phyloP scores from a whole-genome alignment of 768 basidiomycete genomes.

The Harrya chromipes region DNA sequence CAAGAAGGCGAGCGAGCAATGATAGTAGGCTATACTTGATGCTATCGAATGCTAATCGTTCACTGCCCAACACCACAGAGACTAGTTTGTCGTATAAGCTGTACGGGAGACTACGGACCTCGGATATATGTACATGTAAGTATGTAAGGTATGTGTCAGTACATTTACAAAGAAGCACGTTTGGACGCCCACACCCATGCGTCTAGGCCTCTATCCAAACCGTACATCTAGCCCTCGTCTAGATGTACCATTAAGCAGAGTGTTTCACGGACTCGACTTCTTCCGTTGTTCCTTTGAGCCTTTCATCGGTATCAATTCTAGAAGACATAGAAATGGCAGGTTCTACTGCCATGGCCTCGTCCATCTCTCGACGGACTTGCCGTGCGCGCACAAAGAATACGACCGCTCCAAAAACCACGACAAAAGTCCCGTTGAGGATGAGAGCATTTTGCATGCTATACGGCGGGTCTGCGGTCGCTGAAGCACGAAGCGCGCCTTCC shows the following conservation, averaged over 20 bases:
- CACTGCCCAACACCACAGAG: not conserved
- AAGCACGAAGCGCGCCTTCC: slow-evolving; percentile 65
- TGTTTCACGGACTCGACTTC: not conserved
- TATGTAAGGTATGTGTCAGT: no score
- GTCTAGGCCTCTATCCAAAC: not conserved
- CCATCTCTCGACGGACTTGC: slow-evolving; percentile 60
- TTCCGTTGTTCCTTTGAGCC: not conserved
- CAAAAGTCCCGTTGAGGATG: slow-evolving; percentile 60
- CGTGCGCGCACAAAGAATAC: slow-evolving; percentile 56
- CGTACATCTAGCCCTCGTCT: not conserved
- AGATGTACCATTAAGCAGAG: not conserved
- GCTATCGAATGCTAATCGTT: not conserved
- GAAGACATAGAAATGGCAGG: not conserved
- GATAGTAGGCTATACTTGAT: not conserved
- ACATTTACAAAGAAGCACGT: no score
- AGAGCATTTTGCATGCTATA: slow-evolving; percentile 67
- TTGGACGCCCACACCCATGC: not conserved
- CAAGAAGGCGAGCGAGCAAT: slow-evolving; percentile 38
- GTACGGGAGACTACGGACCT: no score
- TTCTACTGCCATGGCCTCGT: slow-evolving; percentile 47
- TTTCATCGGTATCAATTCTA: not conserved
- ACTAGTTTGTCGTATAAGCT: no score
- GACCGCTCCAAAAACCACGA: slow-evolving; percentile 36
- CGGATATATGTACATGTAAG: no score
- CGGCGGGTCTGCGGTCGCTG: slow-evolving; percentile 59